phyloP scores from a whole-genome alignment of 2,329 filamentous ascomycete genomes.

The Paecilomyces formosus region DNA sequence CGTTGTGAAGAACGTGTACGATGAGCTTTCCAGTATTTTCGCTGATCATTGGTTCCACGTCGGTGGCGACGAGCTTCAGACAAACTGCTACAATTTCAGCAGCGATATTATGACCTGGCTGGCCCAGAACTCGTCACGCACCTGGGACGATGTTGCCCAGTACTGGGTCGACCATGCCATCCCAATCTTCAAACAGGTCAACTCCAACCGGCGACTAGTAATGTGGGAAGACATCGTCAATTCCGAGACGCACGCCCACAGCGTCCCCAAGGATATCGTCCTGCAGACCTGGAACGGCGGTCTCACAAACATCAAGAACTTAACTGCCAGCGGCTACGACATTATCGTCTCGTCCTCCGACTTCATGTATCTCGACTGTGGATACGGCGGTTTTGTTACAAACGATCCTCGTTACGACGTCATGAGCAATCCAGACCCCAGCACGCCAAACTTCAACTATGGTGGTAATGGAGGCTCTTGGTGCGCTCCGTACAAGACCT shows the following conservation, averaged over 20 bases:
- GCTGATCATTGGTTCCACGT: slow-evolving; percentile 49
- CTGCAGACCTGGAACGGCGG: slow-evolving; percentile 52
- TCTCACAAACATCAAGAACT: slow-evolving; percentile 43
- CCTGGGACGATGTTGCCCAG: slow-evolving; percentile 46
- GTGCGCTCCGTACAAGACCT: slow-evolving; percentile 54
- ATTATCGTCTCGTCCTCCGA: slow-evolving; percentile 51
- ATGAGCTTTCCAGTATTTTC: slow-evolving; percentile 45
- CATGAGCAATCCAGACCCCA: slow-evolving; percentile 43
- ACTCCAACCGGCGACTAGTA: slow-evolving; percentile 43
- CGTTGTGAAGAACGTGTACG: slow-evolving; percentile 47
- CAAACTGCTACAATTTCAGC: slow-evolving; percentile 53
- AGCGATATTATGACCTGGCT: slow-evolving; percentile 44
- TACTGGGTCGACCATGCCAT: slow-evolving; percentile 48
- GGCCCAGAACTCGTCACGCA: slow-evolving; percentile 41
- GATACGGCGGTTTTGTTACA: slow-evolving; percentile 45
- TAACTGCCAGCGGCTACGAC: slow-evolving; percentile 45
- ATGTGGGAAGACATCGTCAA: slow-evolving; percentile 53
- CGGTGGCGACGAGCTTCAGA: slow-evolving; percentile 49
- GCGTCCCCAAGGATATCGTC: slow-evolving; percentile 45
- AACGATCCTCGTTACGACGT: slow-evolving; percentile 53
- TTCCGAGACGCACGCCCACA: slow-evolving; percentile 36
- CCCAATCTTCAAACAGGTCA: slow-evolving; percentile 41
- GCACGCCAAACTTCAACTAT: slow-evolving; percentile 47
- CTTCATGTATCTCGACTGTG: slow-evolving; percentile 53
- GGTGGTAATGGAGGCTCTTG: slow-evolving; percentile 48